Evolutionary conservation across 2,329 filamentous ascomycete species (phyloP).

Genomic region (Trichoderma atrobrunneum): DNA sequence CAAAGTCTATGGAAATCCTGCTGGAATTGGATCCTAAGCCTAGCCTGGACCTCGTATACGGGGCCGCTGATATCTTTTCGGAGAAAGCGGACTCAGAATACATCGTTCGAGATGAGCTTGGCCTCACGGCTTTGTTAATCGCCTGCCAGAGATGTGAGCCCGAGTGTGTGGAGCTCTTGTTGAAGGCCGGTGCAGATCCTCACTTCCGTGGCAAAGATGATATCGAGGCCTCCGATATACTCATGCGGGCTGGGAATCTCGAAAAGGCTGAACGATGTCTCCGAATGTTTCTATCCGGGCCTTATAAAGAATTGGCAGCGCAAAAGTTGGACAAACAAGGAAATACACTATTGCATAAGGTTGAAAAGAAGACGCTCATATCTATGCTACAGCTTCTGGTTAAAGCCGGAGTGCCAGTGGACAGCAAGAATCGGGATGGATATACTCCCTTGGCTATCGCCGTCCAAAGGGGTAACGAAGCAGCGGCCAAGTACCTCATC

Average conservation of each 20-base stretch:
- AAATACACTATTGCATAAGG: not conserved
- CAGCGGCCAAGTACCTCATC: not conserved
- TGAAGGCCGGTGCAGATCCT: not conserved
- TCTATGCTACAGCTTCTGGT: not conserved
- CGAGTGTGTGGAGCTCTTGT: not conserved
- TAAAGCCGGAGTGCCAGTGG: not conserved
- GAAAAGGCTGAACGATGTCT: not conserved
- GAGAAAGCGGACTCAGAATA: not conserved
- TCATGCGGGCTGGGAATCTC: not conserved
- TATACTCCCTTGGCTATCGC: not conserved
- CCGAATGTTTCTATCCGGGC: not conserved
- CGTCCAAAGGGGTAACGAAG: not conserved
- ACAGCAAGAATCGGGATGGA: not conserved
- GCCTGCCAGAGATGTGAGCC: not conserved
- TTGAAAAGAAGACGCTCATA: not conserved
- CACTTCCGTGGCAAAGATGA: not conserved
- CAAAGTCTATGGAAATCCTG: not conserved
- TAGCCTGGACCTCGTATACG: not conserved
- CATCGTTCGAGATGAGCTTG: not conserved
- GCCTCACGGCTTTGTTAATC: not conserved
- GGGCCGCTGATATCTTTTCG: not conserved
- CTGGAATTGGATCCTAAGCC: not conserved
- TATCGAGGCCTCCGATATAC: not conserved
- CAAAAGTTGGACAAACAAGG: not conserved
- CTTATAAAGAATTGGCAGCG: not conserved